Percentiles rank a stretch among this genome's conserved stretches.
These are phyloP conservation scores for Paramyrothecium roridum DNA, from an alignment of 2,329 filamentous ascomycete genomes.

Conservation along the genomic window DNA sequence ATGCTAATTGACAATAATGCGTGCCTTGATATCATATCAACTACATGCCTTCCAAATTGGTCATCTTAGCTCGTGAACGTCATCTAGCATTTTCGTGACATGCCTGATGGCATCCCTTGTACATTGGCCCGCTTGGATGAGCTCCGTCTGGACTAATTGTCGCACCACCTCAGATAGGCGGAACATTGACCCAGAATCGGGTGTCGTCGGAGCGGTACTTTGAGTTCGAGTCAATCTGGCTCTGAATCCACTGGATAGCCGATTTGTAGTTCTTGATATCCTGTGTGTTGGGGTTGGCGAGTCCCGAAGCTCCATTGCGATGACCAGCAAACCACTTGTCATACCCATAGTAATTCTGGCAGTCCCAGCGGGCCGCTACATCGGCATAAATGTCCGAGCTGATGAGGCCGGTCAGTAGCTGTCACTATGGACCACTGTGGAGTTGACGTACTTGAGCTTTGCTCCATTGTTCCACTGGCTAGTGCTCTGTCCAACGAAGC, in stretches of 20 bases:
- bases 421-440: not conserved
- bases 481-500: slow-evolving; percentile 15
- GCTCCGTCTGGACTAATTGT: too few species aligned
- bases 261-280: slow-evolving; percentile 7
- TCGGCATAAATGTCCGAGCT: slow-evolving; percentile 11
- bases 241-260: slow-evolving; percentile 11
- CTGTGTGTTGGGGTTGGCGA: slow-evolving; percentile 10
- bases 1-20: too few species aligned
- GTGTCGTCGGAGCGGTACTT: slow-evolving; percentile 9
- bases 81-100: too few species aligned
- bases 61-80: too few species aligned
- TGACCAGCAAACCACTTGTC: slow-evolving; percentile 11
- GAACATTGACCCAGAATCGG: slow-evolving; percentile 11
- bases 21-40: too few species aligned
- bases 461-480: slow-evolving; percentile 20
- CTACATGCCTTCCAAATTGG: too few species aligned
- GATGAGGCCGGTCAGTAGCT: not conserved
- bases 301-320: slow-evolving; percentile 9
- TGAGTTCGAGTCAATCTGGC: slow-evolving; percentile 10
- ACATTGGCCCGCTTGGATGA: too few species aligned
- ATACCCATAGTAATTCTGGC: slow-evolving; percentile 11
- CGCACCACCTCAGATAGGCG: slow-evolving; percentile 9
- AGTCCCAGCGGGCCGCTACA: slow-evolving; percentile 9
- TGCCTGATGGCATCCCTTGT: too few species aligned
- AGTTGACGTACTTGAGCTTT: slow-evolving; percentile 18